Conservation (phyloP, 495 filamentous ascomycete species). For the Podospora pseudocomata region DNA sequence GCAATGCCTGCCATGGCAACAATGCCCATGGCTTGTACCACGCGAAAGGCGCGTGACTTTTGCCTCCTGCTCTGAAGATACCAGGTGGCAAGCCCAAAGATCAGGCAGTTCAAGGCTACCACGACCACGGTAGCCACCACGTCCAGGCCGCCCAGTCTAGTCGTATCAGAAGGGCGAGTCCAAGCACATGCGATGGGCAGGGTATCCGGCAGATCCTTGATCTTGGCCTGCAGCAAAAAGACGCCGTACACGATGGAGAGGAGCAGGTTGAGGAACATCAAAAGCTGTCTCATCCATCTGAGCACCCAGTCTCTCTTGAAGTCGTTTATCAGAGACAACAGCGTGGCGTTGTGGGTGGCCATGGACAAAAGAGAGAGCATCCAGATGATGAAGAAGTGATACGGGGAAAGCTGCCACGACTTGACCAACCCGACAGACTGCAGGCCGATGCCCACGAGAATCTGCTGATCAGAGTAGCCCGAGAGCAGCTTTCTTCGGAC, state of each 20-base stretch:
- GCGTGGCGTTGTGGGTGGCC: constrained; percentile 53
- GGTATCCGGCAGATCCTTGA: constrained; percentile 43
- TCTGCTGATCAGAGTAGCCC: constrained; percentile 58
- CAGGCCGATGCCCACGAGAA: constrained; percentile 58
- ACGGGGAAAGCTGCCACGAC: constrained; percentile 47
- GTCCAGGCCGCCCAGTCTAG: constrained; percentile 38
- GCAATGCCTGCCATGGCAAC: constrained; percentile 48
- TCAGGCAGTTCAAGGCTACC: constrained; percentile 46
- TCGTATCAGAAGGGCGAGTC: constrained; percentile 22
- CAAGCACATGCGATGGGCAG: constrained; percentile 55
- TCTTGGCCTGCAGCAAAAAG: constrained; percentile 46
- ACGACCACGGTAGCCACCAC: constrained; percentile 52
- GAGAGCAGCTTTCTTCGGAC: constrained; percentile 55
- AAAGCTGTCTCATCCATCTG: constrained; percentile 55
- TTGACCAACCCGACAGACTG: constrained; percentile 52
- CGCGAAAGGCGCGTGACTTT: constrained; percentile 39
- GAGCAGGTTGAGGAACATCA: constrained; percentile 57
- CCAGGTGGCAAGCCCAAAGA: constrained; percentile 53
- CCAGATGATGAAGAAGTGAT: constrained; percentile 63
- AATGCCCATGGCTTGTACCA: constrained; percentile 45
- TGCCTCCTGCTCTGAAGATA: constrained; percentile 50
- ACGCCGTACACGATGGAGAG: constrained; percentile 49
- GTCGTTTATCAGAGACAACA: constrained; percentile 55
- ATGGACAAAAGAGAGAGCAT: constrained; percentile 56
- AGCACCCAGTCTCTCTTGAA: constrained; percentile 60